phyloP scores from a whole-genome alignment of 129 eudicot genomes.

The Chrysanthemum seticuspe region DNA sequence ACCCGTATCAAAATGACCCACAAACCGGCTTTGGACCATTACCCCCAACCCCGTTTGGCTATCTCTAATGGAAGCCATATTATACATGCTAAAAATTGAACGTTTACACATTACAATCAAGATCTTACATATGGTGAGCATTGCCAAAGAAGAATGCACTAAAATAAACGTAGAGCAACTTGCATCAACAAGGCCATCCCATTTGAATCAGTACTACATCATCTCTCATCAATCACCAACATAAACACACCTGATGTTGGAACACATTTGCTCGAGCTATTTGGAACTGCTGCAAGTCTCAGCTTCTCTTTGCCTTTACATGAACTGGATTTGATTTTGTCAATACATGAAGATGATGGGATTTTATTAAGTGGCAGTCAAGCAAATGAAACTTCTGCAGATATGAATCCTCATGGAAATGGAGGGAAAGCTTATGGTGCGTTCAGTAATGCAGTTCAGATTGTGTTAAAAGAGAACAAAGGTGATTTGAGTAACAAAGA shows the following conservation, averaged over 20 bases:
- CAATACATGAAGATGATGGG: constrained; percentile 57
- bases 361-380: constrained; percentile 89
- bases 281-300: constrained; percentile 60
- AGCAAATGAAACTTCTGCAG: constrained; percentile 74
- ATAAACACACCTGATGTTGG: constrained; percentile 53
- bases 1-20: too few relatives aligned
- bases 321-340: constrained; percentile 23
- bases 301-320: constrained; percentile 33
- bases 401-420: constrained; percentile 39
- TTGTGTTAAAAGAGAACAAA: constrained; percentile 43
- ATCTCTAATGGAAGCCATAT: too few relatives aligned
- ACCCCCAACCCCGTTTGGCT: too few relatives aligned
- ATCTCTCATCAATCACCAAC: constrained; percentile 49
- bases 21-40: too few relatives aligned
- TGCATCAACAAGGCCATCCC: constrained; percentile 47
- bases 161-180: constrained; percentile 42
- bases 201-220: constrained; percentile 40
- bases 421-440: constrained; percentile 72
- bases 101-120: constrained; percentile 8
- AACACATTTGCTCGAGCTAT: constrained; percentile 59
- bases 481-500: constrained; percentile 51
- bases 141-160: constrained; percentile 96
- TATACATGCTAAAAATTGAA: neutral
- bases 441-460: constrained; percentile 69
- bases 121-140: constrained; percentile 88